Evolutionary conservation across 2,329 filamentous ascomycete species (phyloP), one percentile per base, ranked within the genome.

Genomic region (Capronia americana): DNA sequence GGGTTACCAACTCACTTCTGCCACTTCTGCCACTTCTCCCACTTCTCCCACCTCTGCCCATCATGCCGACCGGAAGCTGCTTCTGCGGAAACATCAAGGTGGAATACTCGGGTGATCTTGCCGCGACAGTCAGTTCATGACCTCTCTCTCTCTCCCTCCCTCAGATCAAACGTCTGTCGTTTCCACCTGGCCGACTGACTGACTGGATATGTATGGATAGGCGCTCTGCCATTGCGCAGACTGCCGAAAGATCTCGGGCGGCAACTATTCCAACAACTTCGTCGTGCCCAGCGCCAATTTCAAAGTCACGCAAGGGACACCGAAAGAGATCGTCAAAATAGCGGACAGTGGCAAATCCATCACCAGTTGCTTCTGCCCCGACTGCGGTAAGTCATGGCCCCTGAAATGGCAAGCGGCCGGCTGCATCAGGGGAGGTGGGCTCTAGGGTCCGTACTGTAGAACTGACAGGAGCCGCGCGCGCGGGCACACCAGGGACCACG

Each of bases 211-310:
- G 32, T 34, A 11, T 6, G 14, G 11, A n/a, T 55, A 79, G 77
- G 78, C 59, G 24, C 61, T 79, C 24, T 79, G 78, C 61, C 75
- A 79, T 70, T 79, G 78, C 64, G 34, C 60, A n/a, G 78, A 79
- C 64, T 80, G 78, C 70, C 76, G 78, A 61, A 79, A 79, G 65
- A 71, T 79, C 3, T 76, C 76, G 0, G 77, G 77, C 1, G 55
- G 66, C 3, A 65, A 67, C n/a, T 79, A 71, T 60, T 72, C 70
- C 32, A 76, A 75, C 57, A 77, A 66, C 62, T 72, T 75, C n/a
- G 61, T 78, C 24, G 65, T 78, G 64, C 74, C 76, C 28, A 69
- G 17, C 4, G 51, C 67, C 0, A 72, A 77, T 5, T 63, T 79
- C 32, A 71, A 73, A 0, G 54, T 79, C 65, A 60, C 72, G 0